phyloP scores from a whole-genome alignment of 805 yeast genomes.

The Middelhovenomyces tepae region DNA sequence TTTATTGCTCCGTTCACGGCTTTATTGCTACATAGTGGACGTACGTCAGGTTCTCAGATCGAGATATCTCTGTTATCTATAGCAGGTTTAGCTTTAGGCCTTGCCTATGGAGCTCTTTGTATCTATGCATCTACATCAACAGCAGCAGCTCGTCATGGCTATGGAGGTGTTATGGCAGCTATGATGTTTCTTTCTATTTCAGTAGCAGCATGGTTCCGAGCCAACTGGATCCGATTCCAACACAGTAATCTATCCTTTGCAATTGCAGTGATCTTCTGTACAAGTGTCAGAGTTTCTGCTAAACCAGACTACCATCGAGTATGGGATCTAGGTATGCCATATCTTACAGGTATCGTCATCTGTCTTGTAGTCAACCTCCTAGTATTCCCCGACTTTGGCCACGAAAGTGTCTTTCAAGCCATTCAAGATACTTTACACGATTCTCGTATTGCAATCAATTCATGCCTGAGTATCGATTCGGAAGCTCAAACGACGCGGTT shows the following conservation, averaged over 20 bases:
- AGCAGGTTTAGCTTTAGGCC: constrained; percentile 33
- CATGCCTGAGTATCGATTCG: constrained; percentile 15
- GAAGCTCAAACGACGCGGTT: constrained; percentile 19
- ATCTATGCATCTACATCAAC: constrained; percentile 35
- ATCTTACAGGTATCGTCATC: constrained; percentile 34
- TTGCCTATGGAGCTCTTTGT: constrained; percentile 39
- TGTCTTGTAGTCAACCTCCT: constrained; percentile 29
- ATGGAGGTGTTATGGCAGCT: constrained; percentile 39
- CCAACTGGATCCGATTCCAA: constrained; percentile 33
- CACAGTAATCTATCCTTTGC: constrained; percentile 25
- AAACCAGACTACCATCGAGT: constrained; percentile 6
- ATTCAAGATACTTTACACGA: constrained; percentile 19
- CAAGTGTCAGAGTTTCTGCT: constrained; percentile 22
- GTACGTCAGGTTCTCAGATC: constrained; percentile 38
- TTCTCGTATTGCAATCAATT: constrained; percentile 10
- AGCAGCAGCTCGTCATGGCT: constrained; percentile 32
- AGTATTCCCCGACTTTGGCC: constrained; percentile 37
- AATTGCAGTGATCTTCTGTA: constrained; percentile 28
- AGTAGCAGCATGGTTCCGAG: constrained; percentile 34
- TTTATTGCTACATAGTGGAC: constrained; percentile 39
- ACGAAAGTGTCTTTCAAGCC: constrained; percentile 24
- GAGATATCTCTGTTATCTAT: constrained; percentile 36
- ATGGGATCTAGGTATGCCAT: constrained; percentile 37
- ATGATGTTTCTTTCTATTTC: constrained; percentile 34
- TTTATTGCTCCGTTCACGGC: constrained; percentile 37